These are phyloP conservation scores for Phytophthora agathidicida DNA, from an alignment of 352 stramenopile species.

Conservation along the genomic window DNA sequence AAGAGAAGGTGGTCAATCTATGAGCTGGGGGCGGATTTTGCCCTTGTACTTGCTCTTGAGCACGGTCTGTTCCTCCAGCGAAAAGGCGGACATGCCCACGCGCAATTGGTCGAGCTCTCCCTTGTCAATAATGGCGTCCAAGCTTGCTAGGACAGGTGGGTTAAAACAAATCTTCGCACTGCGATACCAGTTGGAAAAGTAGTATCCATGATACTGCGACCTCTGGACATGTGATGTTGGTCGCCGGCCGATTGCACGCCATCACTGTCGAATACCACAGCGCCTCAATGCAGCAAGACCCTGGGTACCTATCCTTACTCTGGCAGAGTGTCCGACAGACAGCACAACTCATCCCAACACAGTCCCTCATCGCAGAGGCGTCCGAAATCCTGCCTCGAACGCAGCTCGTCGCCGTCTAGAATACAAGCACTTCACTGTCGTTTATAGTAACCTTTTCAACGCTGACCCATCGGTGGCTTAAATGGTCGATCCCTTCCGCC, in stretches of 20 bases:
- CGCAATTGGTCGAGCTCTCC: too few species aligned
- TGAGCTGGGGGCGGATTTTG: constrained; percentile 79
- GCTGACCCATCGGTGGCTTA: constrained; percentile 36
- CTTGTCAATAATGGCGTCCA: too few species aligned
- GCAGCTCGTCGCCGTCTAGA: constrained; percentile 25
- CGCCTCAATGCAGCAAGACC: constrained; percentile 14
- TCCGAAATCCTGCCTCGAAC: constrained; percentile 28
- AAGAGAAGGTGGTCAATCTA: constrained; percentile 63
- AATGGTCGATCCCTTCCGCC: constrained; percentile 80
- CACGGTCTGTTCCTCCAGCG: constrained; percentile 59
- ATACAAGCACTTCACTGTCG: background rate
- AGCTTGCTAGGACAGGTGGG: constrained; percentile 13
- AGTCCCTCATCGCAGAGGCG: constrained; percentile 22
- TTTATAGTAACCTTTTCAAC: background rate
- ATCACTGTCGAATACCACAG: constrained; percentile 56
- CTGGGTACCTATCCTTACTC: constrained; percentile 21
- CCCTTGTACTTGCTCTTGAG: constrained; percentile 86
- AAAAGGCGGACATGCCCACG: too few species aligned
- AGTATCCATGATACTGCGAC: too few species aligned
- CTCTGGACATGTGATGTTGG: constrained; percentile 23
- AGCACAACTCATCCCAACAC: constrained; percentile 16
- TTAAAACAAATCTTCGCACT: constrained; percentile 4
- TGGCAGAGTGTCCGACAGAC: constrained; percentile 25
- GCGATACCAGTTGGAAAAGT: constrained; percentile 34
- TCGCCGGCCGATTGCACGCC: constrained; percentile 37